Evolutionary conservation across 495 filamentous ascomycete species (phyloP).

Genomic region (Patellaria atrata): DNA sequence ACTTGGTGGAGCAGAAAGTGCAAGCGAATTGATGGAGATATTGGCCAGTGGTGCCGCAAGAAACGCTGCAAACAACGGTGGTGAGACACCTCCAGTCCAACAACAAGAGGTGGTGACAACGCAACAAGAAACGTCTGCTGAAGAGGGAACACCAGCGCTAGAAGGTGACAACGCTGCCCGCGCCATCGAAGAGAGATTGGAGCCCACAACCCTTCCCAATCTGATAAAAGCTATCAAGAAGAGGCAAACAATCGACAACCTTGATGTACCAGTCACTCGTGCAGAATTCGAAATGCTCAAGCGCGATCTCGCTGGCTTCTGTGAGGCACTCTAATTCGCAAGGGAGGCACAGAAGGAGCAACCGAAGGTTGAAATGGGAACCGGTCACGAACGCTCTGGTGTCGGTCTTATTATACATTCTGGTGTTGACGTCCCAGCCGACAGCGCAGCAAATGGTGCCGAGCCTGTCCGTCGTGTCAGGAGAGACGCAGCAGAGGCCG

Average conservation of each 20-base stretch:
- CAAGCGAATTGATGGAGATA: slow-evolving; percentile 28
- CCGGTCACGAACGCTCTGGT: slow-evolving; percentile 10
- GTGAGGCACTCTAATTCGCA: slow-evolving; percentile 19
- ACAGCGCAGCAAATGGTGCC: slow-evolving; percentile 17
- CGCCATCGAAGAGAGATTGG: slow-evolving; percentile 9
- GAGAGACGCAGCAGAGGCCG: slow-evolving; percentile 8
- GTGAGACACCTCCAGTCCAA: slow-evolving; percentile 7
- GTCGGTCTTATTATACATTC: slow-evolving; percentile 20
- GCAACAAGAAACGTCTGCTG: slow-evolving; percentile 9
- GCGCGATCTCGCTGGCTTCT: slow-evolving; percentile 20
- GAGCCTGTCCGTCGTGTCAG: slow-evolving; percentile 3
- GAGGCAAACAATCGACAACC: too few species aligned
- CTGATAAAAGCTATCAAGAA: too few species aligned
- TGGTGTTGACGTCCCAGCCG: slow-evolving; percentile 19
- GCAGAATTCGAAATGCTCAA: slow-evolving; percentile 17
- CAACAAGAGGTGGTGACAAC: slow-evolving; percentile 5
- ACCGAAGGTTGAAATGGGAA: slow-evolving; percentile 22
- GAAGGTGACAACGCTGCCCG: slow-evolving; percentile 4
- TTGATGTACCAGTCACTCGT: too few species aligned
- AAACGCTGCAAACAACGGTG: slow-evolving; percentile 1
- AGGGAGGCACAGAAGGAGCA: slow-evolving; percentile 19
- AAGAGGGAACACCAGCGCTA: slow-evolving; percentile 1
- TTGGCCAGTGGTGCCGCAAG: slow-evolving; percentile 18
- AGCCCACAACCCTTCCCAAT: slow-evolving; percentile 8
- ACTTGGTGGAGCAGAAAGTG: slow-evolving; percentile 31